Conservation (phyloP, 2,329 filamentous ascomycete species). For the Teratosphaeria gauchensis region DNA sequence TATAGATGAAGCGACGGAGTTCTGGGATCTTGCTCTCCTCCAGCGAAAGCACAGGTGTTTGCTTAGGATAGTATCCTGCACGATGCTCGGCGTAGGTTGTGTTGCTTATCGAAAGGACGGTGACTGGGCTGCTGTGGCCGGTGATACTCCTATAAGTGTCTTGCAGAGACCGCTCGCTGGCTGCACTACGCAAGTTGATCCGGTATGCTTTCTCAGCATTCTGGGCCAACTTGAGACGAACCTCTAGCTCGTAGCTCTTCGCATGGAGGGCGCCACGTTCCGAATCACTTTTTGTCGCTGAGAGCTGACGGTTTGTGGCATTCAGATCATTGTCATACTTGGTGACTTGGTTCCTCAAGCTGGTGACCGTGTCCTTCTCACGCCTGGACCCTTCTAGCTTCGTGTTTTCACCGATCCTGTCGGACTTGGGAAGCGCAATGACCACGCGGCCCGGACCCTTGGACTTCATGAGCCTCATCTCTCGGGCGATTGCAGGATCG, state of each 20-base stretch:
- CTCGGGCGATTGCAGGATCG: background rate
- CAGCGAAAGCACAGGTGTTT: too few species aligned
- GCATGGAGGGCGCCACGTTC: background rate
- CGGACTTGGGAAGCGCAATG: background rate
- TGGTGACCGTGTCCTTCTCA: background rate
- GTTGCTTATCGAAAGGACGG: background rate
- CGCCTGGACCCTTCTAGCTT: background rate
- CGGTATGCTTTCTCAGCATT: background rate
- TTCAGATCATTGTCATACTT: background rate
- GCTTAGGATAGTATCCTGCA: too few species aligned
- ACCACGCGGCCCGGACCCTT: background rate
- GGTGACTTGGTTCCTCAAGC: background rate
- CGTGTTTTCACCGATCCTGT: background rate
- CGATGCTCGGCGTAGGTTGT: too few species aligned
- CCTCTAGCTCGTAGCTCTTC: background rate
- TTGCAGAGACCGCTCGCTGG: background rate
- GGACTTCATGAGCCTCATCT: background rate
- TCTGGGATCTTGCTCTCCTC: too few species aligned
- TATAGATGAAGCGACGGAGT: too few species aligned
- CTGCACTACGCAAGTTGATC: constrained; percentile 6
- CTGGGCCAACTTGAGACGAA: background rate
- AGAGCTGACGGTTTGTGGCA: background rate
- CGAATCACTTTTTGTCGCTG: background rate
- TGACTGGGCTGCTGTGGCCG: background rate
- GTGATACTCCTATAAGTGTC: constrained; percentile 4